These are phyloP conservation scores for Mortierella hygrophila DNA, from an alignment of 192 early-diverging fungal species.

Conservation along the genomic window DNA sequence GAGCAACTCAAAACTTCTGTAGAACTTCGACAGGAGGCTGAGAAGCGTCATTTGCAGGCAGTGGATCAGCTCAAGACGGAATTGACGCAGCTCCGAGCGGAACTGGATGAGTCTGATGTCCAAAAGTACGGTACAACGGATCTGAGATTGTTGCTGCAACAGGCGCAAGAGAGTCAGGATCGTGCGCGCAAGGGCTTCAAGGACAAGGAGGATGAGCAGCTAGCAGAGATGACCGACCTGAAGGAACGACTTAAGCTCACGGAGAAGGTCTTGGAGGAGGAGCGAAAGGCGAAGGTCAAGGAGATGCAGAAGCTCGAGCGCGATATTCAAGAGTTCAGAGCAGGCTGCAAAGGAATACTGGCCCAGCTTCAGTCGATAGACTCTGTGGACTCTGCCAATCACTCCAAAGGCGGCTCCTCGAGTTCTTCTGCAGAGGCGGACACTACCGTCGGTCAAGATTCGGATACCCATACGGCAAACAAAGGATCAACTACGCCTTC, in stretches of 20 bases:
- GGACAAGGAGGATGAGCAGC: slow-evolving; percentile 23
- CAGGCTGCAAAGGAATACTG: slow-evolving; percentile 18
- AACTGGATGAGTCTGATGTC: slow-evolving; percentile 4
- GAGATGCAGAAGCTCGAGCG: slow-evolving; percentile 26
- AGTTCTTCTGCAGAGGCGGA: slow-evolving; percentile 26
- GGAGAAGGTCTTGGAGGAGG: slow-evolving; percentile 12
- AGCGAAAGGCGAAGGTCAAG: slow-evolving; percentile 25
- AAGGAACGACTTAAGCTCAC: slow-evolving; percentile 12
- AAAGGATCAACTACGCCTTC: slow-evolving; percentile 3
- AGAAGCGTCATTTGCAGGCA: slow-evolving; percentile 18
- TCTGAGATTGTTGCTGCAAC: slow-evolving; percentile 1
- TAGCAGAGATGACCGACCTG: slow-evolving; percentile 11
- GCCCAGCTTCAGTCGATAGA: slow-evolving; percentile 1
- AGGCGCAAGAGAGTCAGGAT: slow-evolving; percentile 4
- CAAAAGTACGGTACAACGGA: slow-evolving; percentile 18
- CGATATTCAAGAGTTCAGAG: slow-evolving; percentile 21
- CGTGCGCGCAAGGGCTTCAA: not conserved
- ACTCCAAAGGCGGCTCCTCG: slow-evolving; percentile 13
- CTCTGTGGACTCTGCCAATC: not conserved
- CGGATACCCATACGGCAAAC: not conserved
- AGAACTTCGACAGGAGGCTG: slow-evolving; percentile 24
- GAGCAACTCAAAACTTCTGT: slow-evolving; percentile 22
- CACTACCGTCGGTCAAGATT: slow-evolving; percentile 12
- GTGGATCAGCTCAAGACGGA: slow-evolving; percentile 18
- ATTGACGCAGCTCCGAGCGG: slow-evolving; percentile 5